Evolutionary conservation across 2,329 filamentous ascomycete species (phyloP), one percentile per base, ranked within the genome.

Genomic region (Xylariomycetidae sp.): DNA sequence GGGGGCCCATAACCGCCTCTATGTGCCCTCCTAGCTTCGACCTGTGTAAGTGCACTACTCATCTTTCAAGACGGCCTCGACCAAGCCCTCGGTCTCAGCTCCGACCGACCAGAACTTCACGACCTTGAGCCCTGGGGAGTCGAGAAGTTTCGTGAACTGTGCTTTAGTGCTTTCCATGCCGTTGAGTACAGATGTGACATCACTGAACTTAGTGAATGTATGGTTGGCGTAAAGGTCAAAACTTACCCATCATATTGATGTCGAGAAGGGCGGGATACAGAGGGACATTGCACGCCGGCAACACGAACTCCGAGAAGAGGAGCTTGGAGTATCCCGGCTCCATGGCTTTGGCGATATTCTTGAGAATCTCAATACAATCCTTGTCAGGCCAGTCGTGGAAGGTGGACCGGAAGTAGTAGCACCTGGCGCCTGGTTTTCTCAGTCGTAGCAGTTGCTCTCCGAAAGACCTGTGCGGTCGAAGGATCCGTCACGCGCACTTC

Each of bases 161-260:
- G 33, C 43, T 38, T 62, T 57, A 2, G 57, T 64, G 15, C 63
- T 49, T 43, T 68, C 62, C 32, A 50, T 47, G 2, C 55, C 53
- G 3, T 53, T 53, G 29, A 59, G 45, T 5, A 54, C 42, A 10
- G 38, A 38, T 44, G 17, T 26, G 10, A 10, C 19, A 34, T 26
- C 1, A 25, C 10, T 9, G 16, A 25, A 10, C 13, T 30, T 10
- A 19, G 15, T 22, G 17, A 20, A 19, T 7, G 16, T 29, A 16
- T 26, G 7, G 7, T 7, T 10, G 25, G 25, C 8, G 10, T 9
- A 26, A 26, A 14, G 7, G 14, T 26, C 9, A 26, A 7, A 13
- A 32, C 34, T 29, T 15, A 34, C 42, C 40, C 56, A 66, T 59
- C 61, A 68, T 64, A 24, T 58, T 53, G 31, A 63, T 44, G 40